Conservation (phyloP, 768 basidiomycete species). For the Cystofilobasidium bisporidii region DNA sequence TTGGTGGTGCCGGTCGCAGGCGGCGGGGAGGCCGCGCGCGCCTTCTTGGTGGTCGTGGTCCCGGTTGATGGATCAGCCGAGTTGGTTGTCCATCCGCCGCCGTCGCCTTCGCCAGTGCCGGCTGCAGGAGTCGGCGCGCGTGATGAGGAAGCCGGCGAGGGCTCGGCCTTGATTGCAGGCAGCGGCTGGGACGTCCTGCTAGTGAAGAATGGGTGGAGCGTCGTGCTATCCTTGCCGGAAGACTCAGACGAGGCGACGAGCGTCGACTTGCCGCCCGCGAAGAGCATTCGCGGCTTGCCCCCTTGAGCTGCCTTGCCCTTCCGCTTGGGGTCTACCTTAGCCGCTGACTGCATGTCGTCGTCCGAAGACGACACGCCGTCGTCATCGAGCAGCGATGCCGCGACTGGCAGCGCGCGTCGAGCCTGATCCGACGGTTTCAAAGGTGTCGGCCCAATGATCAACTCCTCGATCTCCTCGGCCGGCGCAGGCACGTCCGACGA, state of each 20-base stretch:
- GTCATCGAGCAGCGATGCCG: background rate
- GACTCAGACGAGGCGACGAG: background rate
- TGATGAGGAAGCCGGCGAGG: background rate
- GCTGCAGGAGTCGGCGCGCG: background rate
- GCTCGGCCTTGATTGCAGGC: background rate
- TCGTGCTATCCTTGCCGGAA: background rate
- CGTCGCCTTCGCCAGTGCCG: background rate
- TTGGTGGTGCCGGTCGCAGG: background rate
- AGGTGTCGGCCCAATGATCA: background rate
- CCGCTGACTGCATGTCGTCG: background rate
- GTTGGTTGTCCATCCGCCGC: too few relatives aligned
- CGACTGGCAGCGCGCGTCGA: background rate
- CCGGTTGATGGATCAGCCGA: background rate
- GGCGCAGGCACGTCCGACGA: too few relatives aligned
- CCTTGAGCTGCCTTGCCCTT: background rate
- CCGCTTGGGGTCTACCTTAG: background rate
- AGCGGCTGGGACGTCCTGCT: background rate
- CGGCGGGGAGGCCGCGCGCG: background rate
- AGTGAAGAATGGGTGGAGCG: slow-evolving; percentile 4
- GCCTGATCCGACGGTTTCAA: slow-evolving; percentile 4
- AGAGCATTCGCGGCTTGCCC: slow-evolving; percentile 1
- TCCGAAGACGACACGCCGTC: background rate
- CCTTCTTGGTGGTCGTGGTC: slow-evolving; percentile 1
- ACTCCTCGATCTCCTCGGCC: slow-evolving; percentile 1
- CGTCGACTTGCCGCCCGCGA: background rate